Evolutionary conservation across 352 stramenopile species (phyloP).

Genomic region (Pythium monospermum): DNA sequence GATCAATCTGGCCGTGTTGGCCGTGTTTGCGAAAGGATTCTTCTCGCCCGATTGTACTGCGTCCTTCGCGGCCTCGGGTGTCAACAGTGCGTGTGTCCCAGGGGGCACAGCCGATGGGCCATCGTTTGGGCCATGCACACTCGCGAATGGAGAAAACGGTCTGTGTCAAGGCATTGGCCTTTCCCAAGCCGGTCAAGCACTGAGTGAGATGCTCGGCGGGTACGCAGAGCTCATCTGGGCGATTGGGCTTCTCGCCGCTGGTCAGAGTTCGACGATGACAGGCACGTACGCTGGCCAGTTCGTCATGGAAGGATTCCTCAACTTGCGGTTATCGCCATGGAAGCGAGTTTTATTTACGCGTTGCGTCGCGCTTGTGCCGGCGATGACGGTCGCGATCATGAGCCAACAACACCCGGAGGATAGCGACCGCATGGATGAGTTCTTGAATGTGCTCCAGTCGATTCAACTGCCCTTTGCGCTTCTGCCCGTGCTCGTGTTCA

Average conservation of each 20-base stretch:
- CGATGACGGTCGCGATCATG: slow-evolving; percentile 82
- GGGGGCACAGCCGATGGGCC: slow-evolving; percentile 36
- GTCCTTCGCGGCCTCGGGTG: slow-evolving; percentile 38
- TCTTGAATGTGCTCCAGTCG: slow-evolving; percentile 90
- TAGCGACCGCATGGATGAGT: slow-evolving; percentile 87
- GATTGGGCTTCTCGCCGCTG: slow-evolving; percentile 91
- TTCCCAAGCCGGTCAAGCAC: slow-evolving; percentile 72
- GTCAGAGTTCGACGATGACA: slow-evolving; percentile 95
- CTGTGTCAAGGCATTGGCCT: slow-evolving; percentile 88
- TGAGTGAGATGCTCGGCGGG: slow-evolving; percentile 76
- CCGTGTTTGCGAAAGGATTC: slow-evolving; percentile 93
- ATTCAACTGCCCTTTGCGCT: slow-evolving; percentile 91
- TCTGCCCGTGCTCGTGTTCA: slow-evolving; percentile 87
- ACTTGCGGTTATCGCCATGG: slow-evolving; percentile 84
- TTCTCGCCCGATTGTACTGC: slow-evolving; percentile 72
- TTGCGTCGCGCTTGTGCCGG: slow-evolving; percentile 88
- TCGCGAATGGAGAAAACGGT: slow-evolving; percentile 51
- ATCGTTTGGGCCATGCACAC: slow-evolving; percentile 46
- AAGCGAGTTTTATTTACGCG: slow-evolving; percentile 83
- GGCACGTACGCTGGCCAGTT: slow-evolving; percentile 96
- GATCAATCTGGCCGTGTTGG: slow-evolving; percentile 92
- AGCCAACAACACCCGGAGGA: slow-evolving; percentile 73
- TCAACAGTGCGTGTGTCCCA: slow-evolving; percentile 75
- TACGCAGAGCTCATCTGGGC: slow-evolving; percentile 91
- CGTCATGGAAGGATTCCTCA: slow-evolving; percentile 97